Evolutionary conservation across 352 stramenopile species (phyloP), one percentile per base, ranked within the genome.

Genomic region (Pythium chondricola): DNA sequence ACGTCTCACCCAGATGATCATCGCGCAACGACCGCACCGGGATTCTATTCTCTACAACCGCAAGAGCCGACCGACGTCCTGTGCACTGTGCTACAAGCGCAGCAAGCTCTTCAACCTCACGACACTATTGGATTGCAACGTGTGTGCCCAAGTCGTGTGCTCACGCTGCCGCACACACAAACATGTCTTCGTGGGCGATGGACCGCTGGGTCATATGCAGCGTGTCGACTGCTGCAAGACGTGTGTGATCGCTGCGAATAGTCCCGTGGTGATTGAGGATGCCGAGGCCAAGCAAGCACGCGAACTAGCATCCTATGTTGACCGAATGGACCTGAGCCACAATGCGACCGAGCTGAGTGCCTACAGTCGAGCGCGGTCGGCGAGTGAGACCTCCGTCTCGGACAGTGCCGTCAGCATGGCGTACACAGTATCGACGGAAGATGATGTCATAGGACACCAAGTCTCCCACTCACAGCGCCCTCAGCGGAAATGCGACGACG

Each of bases 91-190:
- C 30, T 46, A 56, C 2, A 42, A 65, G 13, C 49, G 61, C 18
- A 69, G 65, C 33, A 71, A 67, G 36, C 53, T 75, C 25, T 59
- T 69, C 42, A 68, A 50, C 46, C 20, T 63, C 21, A 48, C 63
- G 4, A 43, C 61, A 6, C 43, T 68, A 31, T 36, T 64, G 2
- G 68, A 66, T 14, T 83, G 71, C 43, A 42, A 52, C 18, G 49
- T 80, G 31, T 86, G 74, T 35, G 70, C 67, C 9, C 42, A 78
- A 11, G 45, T 65, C 13, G 58, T 71, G 31, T 86, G 74, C 42
- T 58, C 66, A 30, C 70, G 70, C 16, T 86, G 74, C 49, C 61
- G 65, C 1, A 44, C 29, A 2, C 50, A 57, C 40, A 79, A 75
- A 57, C 57, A 56, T 30, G 62, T 86, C 26, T 86, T 82, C 33